Percentiles rank a stretch among this genome's conserved stretches.
These are phyloP conservation scores for Neospora caninum DNA, from an alignment of 169 alveolate genomes.

Conservation along the genomic window DNA sequence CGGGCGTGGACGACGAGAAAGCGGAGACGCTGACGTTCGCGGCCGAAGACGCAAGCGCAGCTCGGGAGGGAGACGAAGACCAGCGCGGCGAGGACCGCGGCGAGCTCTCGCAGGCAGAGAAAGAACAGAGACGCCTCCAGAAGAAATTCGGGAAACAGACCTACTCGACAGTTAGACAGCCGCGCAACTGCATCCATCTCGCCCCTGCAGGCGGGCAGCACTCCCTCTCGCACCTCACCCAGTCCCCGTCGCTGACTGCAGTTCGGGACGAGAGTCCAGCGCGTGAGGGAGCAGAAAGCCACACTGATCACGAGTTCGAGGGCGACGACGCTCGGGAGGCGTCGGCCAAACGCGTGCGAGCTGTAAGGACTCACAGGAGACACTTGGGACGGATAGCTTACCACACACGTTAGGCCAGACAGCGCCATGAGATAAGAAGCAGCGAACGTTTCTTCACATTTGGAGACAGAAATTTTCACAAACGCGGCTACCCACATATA, in stretches of 20 bases:
- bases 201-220: constrained; percentile 3
- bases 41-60: neutral
- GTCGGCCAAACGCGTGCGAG: neutral
- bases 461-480: too few relatives aligned
- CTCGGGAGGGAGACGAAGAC: neutral
- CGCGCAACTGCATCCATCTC: constrained; percentile 37
- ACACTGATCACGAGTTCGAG: neutral
- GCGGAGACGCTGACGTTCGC: neutral
- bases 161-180: constrained; percentile 53
- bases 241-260: too few relatives aligned
- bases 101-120: neutral
- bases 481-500: too few relatives aligned
- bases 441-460: too few relatives aligned
- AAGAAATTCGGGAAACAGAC: constrained; percentile 54
- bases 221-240: neutral
- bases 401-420: too few relatives aligned
- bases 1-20: neutral
- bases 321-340: neutral
- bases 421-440: too few relatives aligned
- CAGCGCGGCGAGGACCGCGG: neutral
- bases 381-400: too few relatives aligned
- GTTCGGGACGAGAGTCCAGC: too few relatives aligned
- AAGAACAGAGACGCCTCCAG: constrained; percentile 33
- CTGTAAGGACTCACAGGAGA: neutral
- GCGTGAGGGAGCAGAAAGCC: neutral